Evolutionary conservation across 2,329 filamentous ascomycete genomes (phyloP), one percentile per base, ranked within the genome.

Genomic region (Pyrenophora seminiperda): DNA sequence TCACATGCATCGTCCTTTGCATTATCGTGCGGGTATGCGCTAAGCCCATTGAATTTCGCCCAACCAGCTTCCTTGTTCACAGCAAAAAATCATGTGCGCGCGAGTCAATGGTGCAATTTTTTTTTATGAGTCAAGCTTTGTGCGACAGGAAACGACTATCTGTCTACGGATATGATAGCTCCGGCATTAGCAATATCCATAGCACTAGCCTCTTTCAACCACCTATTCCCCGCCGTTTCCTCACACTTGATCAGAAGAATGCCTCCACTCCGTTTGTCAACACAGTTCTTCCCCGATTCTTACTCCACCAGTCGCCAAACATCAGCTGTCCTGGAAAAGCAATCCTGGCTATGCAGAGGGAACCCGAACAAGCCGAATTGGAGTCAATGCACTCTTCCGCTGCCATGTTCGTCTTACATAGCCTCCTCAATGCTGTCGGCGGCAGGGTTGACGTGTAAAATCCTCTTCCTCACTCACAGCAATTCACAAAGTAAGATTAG

Each of bases 401-500:
- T 20, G 20, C 41, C 7, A 27, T 27, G 7, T 5, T 27, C 13
- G 7, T 17, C 10, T 34, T 22, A 3, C 24, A 41, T 32, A 11
- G 14, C 41, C n/a, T 41, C n/a, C 30, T 43, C 10, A 17, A 20
- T 30, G 29, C 5, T 15, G 19, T 36, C 19, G 14, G 34, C 33
- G 9, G 22, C 44, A 42, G 38, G 38, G 39, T 43, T 31, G 34
- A 19, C 19, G 37, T 52, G 44, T 52, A 39, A 14, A 11, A 30
- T 17, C 9, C 18, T 34, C 39, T 22, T 38, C 15, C 44, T 27
- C 20, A 29, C 49, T 10, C 10, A 27, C 2, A 11, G 3, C 9
- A 27, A 27, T 4, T 11, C 4, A 27, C 24, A 27, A 10, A 10
- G 9, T 27, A 10, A 11, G 2, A 10, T 27, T 10, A 4, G 10